Percentiles rank a stretch among this genome's conserved stretches.
phyloP scores from a whole-genome alignment of 1,284 basidiomycete genomes.

The Sanghuangporus sanghuang region DNA sequence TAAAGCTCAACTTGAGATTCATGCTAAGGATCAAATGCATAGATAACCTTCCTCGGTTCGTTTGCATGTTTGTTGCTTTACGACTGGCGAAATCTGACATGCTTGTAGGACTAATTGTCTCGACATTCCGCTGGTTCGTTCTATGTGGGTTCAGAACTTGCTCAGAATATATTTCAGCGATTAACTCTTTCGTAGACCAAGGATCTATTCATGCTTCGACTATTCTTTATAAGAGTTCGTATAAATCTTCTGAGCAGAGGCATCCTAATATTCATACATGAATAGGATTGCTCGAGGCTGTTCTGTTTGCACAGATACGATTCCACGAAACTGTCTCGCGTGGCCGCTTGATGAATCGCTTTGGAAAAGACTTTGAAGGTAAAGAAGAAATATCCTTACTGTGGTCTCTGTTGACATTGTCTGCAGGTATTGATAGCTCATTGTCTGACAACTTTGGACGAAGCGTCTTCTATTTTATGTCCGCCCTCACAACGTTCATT shows the following conservation, averaged over 20 bases:
- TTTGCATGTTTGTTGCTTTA: not conserved
- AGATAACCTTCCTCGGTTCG: constrained; percentile 40
- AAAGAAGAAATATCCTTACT: constrained; percentile 9
- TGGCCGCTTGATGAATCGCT: constrained; percentile 82
- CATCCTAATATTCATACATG: constrained; percentile 18
- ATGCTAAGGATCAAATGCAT: constrained; percentile 8
- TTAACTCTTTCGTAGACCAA: constrained; percentile 35
- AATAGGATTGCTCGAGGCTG: constrained; percentile 69
- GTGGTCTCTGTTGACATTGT: not conserved
- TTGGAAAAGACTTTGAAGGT: constrained; percentile 94
- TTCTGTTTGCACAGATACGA: constrained; percentile 86
- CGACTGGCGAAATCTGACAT: constrained; percentile 5
- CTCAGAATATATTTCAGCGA: constrained; percentile 5
- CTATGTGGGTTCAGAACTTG: constrained; percentile 41
- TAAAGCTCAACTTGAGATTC: constrained; percentile 6
- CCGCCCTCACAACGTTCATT: constrained; percentile 59
- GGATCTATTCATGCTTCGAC: constrained; percentile 69
- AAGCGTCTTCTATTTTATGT: constrained; percentile 58
- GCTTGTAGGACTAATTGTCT: constrained; percentile 51
- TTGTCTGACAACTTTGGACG: constrained; percentile 85
- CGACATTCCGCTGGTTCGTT: constrained; percentile 63
- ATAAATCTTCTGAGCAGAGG: constrained; percentile 20
- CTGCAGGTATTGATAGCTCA: constrained; percentile 75
- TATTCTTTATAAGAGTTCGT: constrained; percentile 64
- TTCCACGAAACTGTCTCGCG: constrained; percentile 93